Base-by-base conservation (phyloP, 176 grass and related monocot species). In the Typha latifolia region DNA sequence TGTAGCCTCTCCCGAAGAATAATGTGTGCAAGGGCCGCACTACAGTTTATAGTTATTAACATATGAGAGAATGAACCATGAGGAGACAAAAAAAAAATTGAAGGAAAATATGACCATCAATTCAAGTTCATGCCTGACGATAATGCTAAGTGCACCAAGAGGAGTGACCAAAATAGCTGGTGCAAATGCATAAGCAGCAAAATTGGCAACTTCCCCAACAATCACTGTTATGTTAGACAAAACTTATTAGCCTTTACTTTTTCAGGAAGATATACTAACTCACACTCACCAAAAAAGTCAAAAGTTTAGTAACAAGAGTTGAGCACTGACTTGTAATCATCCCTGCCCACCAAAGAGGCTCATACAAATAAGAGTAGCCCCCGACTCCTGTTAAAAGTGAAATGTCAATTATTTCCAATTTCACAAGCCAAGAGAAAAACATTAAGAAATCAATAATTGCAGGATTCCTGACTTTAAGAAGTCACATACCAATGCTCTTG, bases 111-210 rank as follows among this genome's bases (percentile, higher is more conserved):
- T 21, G 53, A 78, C 73, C 51, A 3, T 12, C 5, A 71, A 59
- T 7, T 63, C 6, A 56, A 49, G 66, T 47, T 3, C 73, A 66
- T 82, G 75, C 90, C 90, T 94, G 77, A 88, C 83, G 62, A 94
- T 94, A 71, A 94, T 94, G 82, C 90, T 94, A 62, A 94, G 85
- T 62, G 90, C 85, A 11, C 90, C 90, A 80, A 94, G 90, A 71
- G 90, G 90, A 78, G 90, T 94, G 23, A 94, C 90, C 67, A 94
- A 74, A 85, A 94, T 94, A 48, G 90, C 85, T 37, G 90, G 85
- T 51, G 90, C 82, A 72, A 94, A 94, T 76, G 90, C 90, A 76
- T 94, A 94, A 47, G 90, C 90, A 15, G 82, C 90, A 74, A 94
- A 94, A 70, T 94, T 94, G 43, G 90, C 90, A 62, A 94, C 76